Evolutionary conservation across 2,329 filamentous ascomycete species (phyloP).

Genomic region (Polytolypa hystricis): DNA sequence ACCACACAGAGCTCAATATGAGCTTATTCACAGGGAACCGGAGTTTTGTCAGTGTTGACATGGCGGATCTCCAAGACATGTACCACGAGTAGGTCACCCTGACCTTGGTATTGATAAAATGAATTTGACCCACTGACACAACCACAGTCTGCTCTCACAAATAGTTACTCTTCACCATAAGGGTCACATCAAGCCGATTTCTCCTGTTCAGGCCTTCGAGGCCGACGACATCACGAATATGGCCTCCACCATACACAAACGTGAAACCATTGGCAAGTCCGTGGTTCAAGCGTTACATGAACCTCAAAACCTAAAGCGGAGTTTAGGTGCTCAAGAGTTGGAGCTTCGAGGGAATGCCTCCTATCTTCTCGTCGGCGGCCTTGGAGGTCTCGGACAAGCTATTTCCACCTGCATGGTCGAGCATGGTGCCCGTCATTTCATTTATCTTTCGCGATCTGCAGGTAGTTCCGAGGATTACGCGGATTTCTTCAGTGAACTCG

Average conservation of each 20-base stretch:
- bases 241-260: background rate
- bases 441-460: constrained; percentile 26
- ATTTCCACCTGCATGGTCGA: constrained; percentile 27
- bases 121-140: no score
- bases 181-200: background rate
- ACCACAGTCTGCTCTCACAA: background rate
- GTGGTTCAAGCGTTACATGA: no score
- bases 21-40: constrained; percentile 7
- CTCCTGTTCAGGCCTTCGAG: background rate
- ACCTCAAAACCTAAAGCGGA: no score
- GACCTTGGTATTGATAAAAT: no score
- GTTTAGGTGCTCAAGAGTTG: no score
- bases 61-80: background rate
- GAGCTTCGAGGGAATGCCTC: constrained; percentile 5
- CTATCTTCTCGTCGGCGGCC: constrained; percentile 30
- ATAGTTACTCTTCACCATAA: background rate
- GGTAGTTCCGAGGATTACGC: constrained; percentile 9
- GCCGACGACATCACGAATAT: background rate
- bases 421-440: constrained; percentile 24
- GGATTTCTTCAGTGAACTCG: constrained; percentile 16
- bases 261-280: background rate
- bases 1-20: constrained; percentile 6
- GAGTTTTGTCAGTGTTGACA: constrained; percentile 1
- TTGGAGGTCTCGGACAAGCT: constrained; percentile 29
- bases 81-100: constrained; percentile 1